Evolutionary conservation across 129 eudicot species (phyloP).

Genomic region (Escallonia herrerae): DNA sequence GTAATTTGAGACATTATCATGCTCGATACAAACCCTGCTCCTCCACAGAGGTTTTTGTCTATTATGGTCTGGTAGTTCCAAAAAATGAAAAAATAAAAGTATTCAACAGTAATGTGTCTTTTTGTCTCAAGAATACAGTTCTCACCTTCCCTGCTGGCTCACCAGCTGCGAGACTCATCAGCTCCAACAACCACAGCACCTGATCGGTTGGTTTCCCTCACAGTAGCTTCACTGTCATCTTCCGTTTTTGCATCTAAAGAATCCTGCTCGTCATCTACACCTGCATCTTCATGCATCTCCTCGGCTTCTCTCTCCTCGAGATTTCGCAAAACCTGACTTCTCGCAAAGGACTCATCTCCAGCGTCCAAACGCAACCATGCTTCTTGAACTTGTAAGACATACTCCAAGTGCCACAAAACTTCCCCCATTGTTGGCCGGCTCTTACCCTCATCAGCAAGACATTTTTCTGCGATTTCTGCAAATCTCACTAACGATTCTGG

Average conservation of each 20-base stretch:
- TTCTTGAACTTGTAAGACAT: constrained; percentile 65
- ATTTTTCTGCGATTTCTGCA: constrained; percentile 76
- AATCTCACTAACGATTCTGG: constrained; percentile 44
- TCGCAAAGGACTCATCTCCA: constrained; percentile 31
- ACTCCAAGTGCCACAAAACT: constrained; percentile 74
- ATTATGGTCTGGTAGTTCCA: neutral
- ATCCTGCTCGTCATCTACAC: neutral
- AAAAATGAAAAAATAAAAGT: neutral
- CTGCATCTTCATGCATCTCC: neutral
- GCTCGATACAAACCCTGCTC: neutral
- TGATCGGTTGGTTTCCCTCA: neutral
- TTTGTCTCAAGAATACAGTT: neutral
- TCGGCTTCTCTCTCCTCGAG: constrained; percentile 7
- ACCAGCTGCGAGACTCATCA: constrained; percentile 44
- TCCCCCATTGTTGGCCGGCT: constrained; percentile 85
- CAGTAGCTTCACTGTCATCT: constrained; percentile 12
- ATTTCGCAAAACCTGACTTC: constrained; percentile 4
- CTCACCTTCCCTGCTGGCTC: constrained; percentile 44
- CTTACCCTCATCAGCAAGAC: constrained; percentile 71
- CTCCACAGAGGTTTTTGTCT: neutral
- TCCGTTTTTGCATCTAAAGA: constrained; percentile 23
- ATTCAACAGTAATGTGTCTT: neutral
- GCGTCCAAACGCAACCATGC: constrained; percentile 39
- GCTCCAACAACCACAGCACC: constrained; percentile 23
- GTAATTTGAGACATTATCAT: too few relatives aligned